Evolutionary conservation across 441 rosid genomes (phyloP), one percentile per base, ranked within the genome.

Genomic region (Melastoma candidum): DNA sequence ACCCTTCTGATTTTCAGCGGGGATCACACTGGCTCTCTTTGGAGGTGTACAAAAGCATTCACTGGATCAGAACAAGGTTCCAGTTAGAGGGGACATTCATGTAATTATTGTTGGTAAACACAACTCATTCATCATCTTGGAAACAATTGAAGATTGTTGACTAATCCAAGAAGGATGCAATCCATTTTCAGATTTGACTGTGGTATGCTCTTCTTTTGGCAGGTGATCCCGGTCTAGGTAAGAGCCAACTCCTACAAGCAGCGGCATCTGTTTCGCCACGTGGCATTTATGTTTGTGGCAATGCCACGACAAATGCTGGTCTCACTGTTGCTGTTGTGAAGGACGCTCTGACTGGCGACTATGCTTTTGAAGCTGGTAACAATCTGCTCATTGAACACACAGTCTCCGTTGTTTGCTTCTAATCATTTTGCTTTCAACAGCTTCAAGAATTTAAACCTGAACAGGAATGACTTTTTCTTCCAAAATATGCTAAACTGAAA

Each of bases 221-320:
- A 93, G 99, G 99, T 67, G 99, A 93, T 73, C 99, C 99, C 66
- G 99, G 99, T 69, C 74, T 93, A 47, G 99, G 97, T 14, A 93
- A 93, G 81, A 89, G 97, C 67, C 99, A 89, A 69, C 76, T 93
- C 63, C 79, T 93, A 64, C 99, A 93, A 85, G 97, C 99, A 59
- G 99, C 97, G 48, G 83, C 97, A 45, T 77, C 90, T 63, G 69
- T 93, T 73, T 86, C 97, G 60, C 95, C 99, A 39, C 90, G 99
- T 57, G 99, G 99, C 53, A 89, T 93, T 59, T 89, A 89, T 73
- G 99, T 93, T 26, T 93, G 99, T 72, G 97, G 99, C 56, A 93
- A 89, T 79, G 93, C 87, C 52, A 87, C 97, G 39, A 93, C 99
- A 56, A 89, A 77, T 60, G 99, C 97, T 64, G 99, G 97, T 64